Base-by-base conservation (phyloP, 331 rosid genomes). In the Quercus phellos region DNA sequence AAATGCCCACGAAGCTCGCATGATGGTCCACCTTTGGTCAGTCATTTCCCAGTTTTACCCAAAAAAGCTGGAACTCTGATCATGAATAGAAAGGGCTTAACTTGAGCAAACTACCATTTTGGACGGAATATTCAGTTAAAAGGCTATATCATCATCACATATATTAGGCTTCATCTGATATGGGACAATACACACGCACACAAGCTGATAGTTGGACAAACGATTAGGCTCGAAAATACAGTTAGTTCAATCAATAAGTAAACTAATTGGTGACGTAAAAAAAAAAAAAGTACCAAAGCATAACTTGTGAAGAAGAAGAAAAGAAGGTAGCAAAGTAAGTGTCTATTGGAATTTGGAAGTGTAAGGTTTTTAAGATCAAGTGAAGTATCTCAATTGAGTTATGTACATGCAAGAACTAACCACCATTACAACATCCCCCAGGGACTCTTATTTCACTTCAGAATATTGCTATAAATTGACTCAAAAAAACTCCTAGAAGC, bases 381-480 rank as follows among this genome's bases (percentile, higher is more conserved):
- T 35, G 32, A 53, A 77, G 74, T 32, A 71, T 32, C 72, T 66
- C 55, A 35, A 79, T 67, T 26, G 75, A 85, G 68, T 68, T 82
- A 80, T 90, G 83, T 88, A 90, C 89, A 85, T 34, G 51, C 60
- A 80, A 79, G 27, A 58, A 79, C 75, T 22, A 70, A 81, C 53
- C 29, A 76, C 50, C 66, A 83, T 70, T 78, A 74, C 82, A 81
- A 68, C 72, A 74, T 75, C 55, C 79, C 80, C 56, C 38, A 8
- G 34, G 79, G 76, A 76, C 67, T 61, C 83, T 82, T 82, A 84
- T 88, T 81, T 17, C 51, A 78, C 66, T 79, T 76, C 86, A 77
- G 16, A 79, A 35, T 77, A 78, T 79, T 86, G 63, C 87, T 85
- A 77, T 58, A 74, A 61, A 76, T 72, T 75, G 69, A 77, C 94